These are phyloP conservation scores for Colletotrichum melonis DNA, from an alignment of 2,329 filamentous ascomycete species.

Conservation along the genomic window DNA sequence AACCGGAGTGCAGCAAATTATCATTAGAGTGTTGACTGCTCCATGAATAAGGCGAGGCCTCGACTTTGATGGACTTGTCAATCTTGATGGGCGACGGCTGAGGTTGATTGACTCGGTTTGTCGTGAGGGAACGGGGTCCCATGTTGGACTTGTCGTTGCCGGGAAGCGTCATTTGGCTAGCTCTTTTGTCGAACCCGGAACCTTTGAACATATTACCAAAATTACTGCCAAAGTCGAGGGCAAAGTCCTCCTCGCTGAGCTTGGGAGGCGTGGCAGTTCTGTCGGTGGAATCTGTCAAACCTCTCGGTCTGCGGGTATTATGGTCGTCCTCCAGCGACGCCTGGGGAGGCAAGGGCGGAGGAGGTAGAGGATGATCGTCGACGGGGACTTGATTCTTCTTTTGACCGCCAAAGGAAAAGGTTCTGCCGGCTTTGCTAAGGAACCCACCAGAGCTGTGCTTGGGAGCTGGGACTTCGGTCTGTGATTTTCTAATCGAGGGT, in stretches of 20 bases:
- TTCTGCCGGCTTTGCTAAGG: constrained; percentile 66
- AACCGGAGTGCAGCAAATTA: constrained; percentile 54
- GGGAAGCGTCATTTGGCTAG: constrained; percentile 60
- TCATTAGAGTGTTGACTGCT: constrained; percentile 64
- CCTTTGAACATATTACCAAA: constrained; percentile 64
- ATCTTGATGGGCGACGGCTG: constrained; percentile 61
- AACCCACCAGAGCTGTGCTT: constrained; percentile 62
- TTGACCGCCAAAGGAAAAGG: constrained; percentile 69
- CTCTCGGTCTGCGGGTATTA: constrained; percentile 53
- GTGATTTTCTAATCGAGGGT: constrained; percentile 49
- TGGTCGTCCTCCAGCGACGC: constrained; percentile 43
- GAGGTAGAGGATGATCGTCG: constrained; percentile 48
- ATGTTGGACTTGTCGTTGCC: constrained; percentile 46
- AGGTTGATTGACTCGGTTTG: constrained; percentile 54
- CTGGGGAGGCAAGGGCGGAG: constrained; percentile 51
- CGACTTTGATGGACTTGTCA: constrained; percentile 56
- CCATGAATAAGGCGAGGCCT: constrained; percentile 60
- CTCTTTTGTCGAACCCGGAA: constrained; percentile 65
- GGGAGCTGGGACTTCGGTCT: constrained; percentile 52
- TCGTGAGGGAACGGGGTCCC: constrained; percentile 57
- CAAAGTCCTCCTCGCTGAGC: constrained; percentile 55
- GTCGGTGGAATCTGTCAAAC: constrained; percentile 65
- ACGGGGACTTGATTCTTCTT: constrained; percentile 59
- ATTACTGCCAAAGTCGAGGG: constrained; percentile 67
- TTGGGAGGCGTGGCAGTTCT: constrained; percentile 65